These are phyloP conservation scores for Pseudocercospora crystallina DNA, from an alignment of 2,329 filamentous ascomycete genomes.

Conservation along the genomic window DNA sequence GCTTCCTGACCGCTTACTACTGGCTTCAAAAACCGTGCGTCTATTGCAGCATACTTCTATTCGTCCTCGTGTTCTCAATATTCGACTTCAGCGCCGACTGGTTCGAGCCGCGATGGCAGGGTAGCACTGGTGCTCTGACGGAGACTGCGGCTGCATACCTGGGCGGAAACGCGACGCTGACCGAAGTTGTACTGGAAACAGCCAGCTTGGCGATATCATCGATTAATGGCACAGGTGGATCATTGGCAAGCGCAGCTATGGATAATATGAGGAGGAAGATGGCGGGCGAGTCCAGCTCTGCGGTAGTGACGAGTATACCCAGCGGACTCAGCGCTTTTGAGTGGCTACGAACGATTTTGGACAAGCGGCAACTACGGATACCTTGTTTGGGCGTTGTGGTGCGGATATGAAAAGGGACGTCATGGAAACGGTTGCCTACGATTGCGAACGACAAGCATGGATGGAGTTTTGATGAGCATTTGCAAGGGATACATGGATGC, in stretches of 20 bases:
- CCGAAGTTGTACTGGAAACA: constrained; percentile 63
- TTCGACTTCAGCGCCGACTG: constrained; percentile 91
- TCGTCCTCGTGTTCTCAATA: constrained; percentile 93
- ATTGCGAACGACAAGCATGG: no score
- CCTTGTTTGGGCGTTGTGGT: constrained; percentile 89
- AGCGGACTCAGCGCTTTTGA: constrained; percentile 70
- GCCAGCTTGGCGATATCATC: constrained; percentile 50
- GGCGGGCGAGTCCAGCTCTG: constrained; percentile 45
- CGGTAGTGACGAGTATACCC: constrained; percentile 41
- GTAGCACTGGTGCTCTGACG: constrained; percentile 29
- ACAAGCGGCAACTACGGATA: constrained; percentile 82
- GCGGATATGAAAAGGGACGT: constrained; percentile 26
- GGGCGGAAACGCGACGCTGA: constrained; percentile 33
- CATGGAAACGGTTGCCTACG: no score
- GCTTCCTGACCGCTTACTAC: constrained; percentile 80
- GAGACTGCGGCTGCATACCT: constrained; percentile 38
- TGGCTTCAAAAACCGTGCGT: constrained; percentile 95
- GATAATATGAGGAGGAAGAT: constrained; percentile 56
- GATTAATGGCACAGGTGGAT: constrained; percentile 68
- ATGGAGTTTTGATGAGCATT: constrained; percentile 9
- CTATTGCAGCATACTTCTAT: constrained; percentile 93
- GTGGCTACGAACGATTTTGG: constrained; percentile 80
- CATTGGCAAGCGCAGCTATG: constrained; percentile 65
- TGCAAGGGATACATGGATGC: neutral
- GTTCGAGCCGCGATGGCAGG: constrained; percentile 72